Conservation (phyloP, 1,284 basidiomycete genomes). For the Gymnopus androsaceus region DNA sequence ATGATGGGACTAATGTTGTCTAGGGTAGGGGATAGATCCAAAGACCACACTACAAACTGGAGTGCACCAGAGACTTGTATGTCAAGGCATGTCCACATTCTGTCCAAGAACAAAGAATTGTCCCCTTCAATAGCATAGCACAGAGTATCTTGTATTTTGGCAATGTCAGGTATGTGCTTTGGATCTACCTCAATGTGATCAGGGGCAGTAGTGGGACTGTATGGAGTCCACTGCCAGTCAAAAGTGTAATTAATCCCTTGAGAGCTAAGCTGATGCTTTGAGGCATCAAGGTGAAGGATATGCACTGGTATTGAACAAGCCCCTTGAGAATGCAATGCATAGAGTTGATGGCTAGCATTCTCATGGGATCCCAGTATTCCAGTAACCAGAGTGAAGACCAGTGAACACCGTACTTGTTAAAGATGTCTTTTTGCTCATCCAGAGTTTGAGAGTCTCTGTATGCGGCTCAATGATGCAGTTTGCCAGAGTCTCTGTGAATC, state of each 20-base stretch:
- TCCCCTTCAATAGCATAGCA: constrained; percentile 10
- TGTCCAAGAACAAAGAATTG: not conserved
- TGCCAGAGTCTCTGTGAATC: constrained; percentile 29
- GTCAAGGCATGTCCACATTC: not conserved
- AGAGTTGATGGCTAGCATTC: constrained; percentile 28
- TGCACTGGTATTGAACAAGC: constrained; percentile 25
- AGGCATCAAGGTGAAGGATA: constrained; percentile 2
- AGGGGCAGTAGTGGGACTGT: constrained; percentile 13
- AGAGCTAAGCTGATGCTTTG: not conserved
- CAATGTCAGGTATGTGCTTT: constrained; percentile 10
- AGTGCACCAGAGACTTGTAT: not conserved
- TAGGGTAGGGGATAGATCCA: not conserved
- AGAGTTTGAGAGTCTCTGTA: constrained; percentile 26
- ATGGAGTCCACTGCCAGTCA: constrained; percentile 21
- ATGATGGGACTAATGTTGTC: not conserved
- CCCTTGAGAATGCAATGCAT: constrained; percentile 35
- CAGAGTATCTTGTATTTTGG: constrained; percentile 9
- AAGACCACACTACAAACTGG: not conserved
- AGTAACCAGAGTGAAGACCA: constrained; percentile 26
- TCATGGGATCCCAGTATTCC: constrained; percentile 36
- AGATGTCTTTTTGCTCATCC: constrained; percentile 21
- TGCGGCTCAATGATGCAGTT: constrained; percentile 10
- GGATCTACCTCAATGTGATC: not conserved
- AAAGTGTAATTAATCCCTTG: not conserved
- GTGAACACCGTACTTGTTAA: constrained; percentile 25